These are phyloP conservation scores for Gossypium longicalyx DNA, from an alignment of 345 rosid genomes.

Conservation along the genomic window DNA sequence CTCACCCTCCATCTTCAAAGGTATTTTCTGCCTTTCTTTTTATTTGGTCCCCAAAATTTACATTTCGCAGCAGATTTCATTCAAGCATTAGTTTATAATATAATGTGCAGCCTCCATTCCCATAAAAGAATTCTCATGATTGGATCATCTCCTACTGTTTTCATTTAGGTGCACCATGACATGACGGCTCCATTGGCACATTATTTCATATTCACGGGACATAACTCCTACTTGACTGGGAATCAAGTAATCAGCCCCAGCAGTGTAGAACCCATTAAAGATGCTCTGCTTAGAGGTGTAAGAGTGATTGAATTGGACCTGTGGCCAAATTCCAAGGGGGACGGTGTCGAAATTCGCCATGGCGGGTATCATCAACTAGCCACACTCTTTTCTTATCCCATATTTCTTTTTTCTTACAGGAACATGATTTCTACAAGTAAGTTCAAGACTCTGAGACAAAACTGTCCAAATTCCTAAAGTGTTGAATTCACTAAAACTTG, in stretches of 20 bases:
- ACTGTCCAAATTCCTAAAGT: not conserved
- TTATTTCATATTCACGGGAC: slow-evolving; percentile 78
- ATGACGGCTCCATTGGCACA: slow-evolving; percentile 71
- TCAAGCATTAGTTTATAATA: not conserved
- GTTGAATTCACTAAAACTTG: slow-evolving; percentile 6
- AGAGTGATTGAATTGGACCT: slow-evolving; percentile 86
- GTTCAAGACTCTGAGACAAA: not conserved
- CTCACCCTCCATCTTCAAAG: slow-evolving; percentile 23
- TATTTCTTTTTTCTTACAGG: not conserved
- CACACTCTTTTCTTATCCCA: not conserved
- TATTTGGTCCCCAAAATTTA: too few species aligned
- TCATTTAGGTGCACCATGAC: slow-evolving; percentile 57
- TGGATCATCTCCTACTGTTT: not conserved
- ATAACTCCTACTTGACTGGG: slow-evolving; percentile 85
- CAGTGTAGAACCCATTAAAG: slow-evolving; percentile 52
- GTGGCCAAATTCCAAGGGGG: slow-evolving; percentile 58
- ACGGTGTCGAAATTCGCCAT: slow-evolving; percentile 58
- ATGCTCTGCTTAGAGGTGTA: slow-evolving; percentile 56
- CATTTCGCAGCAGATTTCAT: not conserved
- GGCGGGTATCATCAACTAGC: slow-evolving; percentile 49
- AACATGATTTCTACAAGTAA: not conserved
- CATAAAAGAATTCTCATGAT: not conserved
- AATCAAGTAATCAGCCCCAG: slow-evolving; percentile 64
- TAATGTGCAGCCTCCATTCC: not conserved
- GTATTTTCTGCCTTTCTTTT: slow-evolving; percentile 18